These are phyloP conservation scores for Paramecium pentaurelia DNA, from an alignment of 73 alveolate species.

Conservation along the genomic window DNA sequence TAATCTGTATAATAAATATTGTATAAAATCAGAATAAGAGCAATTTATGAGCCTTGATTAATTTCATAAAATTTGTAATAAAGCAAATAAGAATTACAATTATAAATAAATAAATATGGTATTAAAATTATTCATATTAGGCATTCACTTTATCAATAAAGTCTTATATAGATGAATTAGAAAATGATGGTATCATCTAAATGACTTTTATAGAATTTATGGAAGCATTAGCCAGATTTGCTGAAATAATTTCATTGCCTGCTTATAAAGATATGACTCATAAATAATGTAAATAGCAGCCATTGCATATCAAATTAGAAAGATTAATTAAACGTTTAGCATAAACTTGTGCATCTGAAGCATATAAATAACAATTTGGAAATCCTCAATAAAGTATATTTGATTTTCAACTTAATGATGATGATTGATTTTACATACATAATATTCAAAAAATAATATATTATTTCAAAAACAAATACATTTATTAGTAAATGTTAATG, in stretches of 20 bases:
- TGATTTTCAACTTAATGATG: background rate
- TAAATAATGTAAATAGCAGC: background rate
- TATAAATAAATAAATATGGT: conserved; percentile 63
- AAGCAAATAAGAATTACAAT: conserved; percentile 71
- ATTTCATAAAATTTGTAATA: conserved; percentile 45
- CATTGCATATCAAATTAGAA: conserved; percentile 13
- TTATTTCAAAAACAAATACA: background rate
- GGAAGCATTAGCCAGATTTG: conserved; percentile 76
- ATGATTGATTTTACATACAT: background rate
- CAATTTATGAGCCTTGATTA: conserved; percentile 79
- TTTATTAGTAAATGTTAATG: background rate
- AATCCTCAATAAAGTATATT: background rate
- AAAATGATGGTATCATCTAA: conserved; percentile 63
- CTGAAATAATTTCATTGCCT: conserved; percentile 60
- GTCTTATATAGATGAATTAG: conserved; percentile 73
- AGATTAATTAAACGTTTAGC: background rate
- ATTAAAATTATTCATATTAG: background rate
- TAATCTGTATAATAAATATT: conserved; percentile 62
- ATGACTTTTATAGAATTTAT: conserved; percentile 67
- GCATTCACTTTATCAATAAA: conserved; percentile 70
- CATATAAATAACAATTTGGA: background rate
- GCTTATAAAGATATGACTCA: background rate
- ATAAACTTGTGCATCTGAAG: conserved; percentile 32
- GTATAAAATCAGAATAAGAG: conserved; percentile 70
- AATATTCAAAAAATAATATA: background rate